Base-by-base conservation (phyloP, 495 filamentous ascomycete genomes). In the Cairneyella variabilis region DNA sequence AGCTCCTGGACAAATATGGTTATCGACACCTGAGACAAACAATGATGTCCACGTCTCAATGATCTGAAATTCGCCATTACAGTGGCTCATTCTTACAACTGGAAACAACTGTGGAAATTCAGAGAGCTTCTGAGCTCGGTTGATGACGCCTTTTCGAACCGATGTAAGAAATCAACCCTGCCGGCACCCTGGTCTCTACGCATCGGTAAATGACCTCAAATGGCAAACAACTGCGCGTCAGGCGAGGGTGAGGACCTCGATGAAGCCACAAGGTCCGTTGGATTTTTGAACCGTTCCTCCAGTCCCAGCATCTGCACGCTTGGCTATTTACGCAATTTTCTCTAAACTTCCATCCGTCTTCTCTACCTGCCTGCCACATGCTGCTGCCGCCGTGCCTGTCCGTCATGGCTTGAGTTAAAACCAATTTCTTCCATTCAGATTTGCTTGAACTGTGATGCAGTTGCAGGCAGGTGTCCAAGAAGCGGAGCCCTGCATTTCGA, bases 401-500 rank as follows among this genome's bases (percentile, higher is more conserved):
- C 17, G 32, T n/a, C 32, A 14, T 10, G 12, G n/a, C 18, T 25
- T 2, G 23, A 21, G 1, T 17, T 38, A 23, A 30, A 26, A 14
- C 32, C 18, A 40, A 41, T 11, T 34, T 20, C 44, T 22, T 7
- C 3, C 16, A 20, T 23, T 9, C n/a, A n/a, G n/a, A n/a, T n/a
- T n/a, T n/a, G n/a, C n/a, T n/a, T n/a, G n/a, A n/a, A 23, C 16
- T 20, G 40, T 20, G 40, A 12, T 23, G 16, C 11, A 23, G 12
- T 2, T 32, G 44, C 34, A 27, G 5, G 32, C 28, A 39, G 10
- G 32, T 37, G 26, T 27, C 45, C 45, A 25, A 2, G 17, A 34
- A 45, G 36, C 55, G 48, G 83, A 39, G 71, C 79, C 10, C 93
- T 95, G 89, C 89, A 87, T 45, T 90, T 89, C 16, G 90, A 90